Base-by-base conservation (phyloP, 1,284 basidiomycete genomes). In the Phellinidium pouzarii region DNA sequence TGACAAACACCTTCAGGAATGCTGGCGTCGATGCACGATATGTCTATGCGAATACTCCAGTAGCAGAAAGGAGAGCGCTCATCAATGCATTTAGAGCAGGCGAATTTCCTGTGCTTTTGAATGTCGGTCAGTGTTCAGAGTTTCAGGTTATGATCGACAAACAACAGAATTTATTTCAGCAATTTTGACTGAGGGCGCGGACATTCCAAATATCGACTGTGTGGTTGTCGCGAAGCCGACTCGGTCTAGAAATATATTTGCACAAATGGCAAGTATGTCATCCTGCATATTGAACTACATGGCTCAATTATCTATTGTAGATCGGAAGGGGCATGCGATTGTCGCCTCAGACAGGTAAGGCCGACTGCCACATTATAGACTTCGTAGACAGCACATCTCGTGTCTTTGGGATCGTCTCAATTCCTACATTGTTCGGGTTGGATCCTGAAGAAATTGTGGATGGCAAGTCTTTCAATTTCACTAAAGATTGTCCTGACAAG, bases 141-240 rank as follows among this genome's bases (percentile, higher is more conserved):
- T 14, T 38, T 17, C 38, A 9, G 14, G 41, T 38, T 11, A 36
- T 17, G 4, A 19, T 42, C 38, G 44, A 23, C 11, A 7, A 44
- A 9, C n/a, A 27, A 26, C n/a, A 23, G 38, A 52, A 50, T 49
- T 31, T 51, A 45, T 53, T 51, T 19, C 50, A 91, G 90, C 87
- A 22, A 89, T 98, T 48, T 73, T 98, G 59, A 94, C 92, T 0
- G 94, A 96, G 70, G 93, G 93, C 1, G 79, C 91, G 5, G 91
- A 94, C 68, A 90, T 94, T 46, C 91, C 90, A 0, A 90, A 91
- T 61, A 90, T 97, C 50, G 95, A 98, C 62, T 96, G 94, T 58
- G 78, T 97, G 6, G 67, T 97, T 23, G 73, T 98, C 8, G 91
- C 87, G 17, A 77, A 88, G 29, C 91, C 94, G 8, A 97, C 95